Percentiles rank a stretch among this genome's conserved stretches.
Conservation (phyloP, 306 rosid genomes). For the Vigna angularis region DNA sequence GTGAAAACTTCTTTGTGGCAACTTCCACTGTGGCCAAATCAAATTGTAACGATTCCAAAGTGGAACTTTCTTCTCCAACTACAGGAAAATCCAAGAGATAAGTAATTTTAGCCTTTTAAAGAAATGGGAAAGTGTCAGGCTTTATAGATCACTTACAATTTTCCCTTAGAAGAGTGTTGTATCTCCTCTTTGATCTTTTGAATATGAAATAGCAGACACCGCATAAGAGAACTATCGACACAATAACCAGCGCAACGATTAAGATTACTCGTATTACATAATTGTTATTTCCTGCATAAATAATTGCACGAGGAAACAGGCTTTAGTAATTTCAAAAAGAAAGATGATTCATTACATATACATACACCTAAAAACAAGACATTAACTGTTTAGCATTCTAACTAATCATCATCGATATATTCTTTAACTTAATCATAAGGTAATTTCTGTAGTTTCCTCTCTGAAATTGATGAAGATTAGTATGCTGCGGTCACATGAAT, state of each 20-base stretch:
- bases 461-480: too few species aligned
- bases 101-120: background rate
- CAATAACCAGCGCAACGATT: slow-evolving; percentile 34
- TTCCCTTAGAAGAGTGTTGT: slow-evolving; percentile 29
- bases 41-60: slow-evolving; percentile 48
- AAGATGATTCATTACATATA: background rate
- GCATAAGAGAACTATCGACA: slow-evolving; percentile 1
- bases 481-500: too few species aligned
- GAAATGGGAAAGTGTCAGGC: background rate
- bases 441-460: too few species aligned
- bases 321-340: background rate
- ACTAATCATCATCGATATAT: background rate
- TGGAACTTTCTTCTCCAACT: slow-evolving; percentile 41
- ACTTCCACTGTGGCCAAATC: slow-evolving; percentile 49
- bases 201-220: slow-evolving; percentile 38
- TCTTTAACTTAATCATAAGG: too few species aligned
- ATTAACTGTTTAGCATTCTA: background rate
- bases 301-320: background rate
- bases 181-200: slow-evolving; percentile 44
- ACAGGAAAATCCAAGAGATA: background rate
- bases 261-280: slow-evolving; percentile 13
- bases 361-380: background rate
- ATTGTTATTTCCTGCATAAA: slow-evolving; percentile 46
- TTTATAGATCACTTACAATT: slow-evolving; percentile 19
- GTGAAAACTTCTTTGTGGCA: slow-evolving; percentile 42